Base-by-base conservation (phyloP, 2,329 filamentous ascomycete species). In the Penicillium oxalicum region DNA sequence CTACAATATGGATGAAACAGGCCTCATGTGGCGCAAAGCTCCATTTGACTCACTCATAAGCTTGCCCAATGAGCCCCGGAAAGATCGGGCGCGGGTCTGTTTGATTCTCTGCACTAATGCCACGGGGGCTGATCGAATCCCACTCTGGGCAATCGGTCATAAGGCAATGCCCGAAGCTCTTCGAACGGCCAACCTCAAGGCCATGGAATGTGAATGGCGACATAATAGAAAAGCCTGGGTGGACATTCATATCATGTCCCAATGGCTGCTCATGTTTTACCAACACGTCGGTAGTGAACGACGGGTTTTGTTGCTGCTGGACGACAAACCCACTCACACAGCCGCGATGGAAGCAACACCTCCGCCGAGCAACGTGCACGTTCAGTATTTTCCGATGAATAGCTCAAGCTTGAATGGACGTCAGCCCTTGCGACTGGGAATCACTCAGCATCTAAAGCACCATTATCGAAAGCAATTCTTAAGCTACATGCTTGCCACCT, bases 141-240 rank as follows among this genome's bases (percentile, higher is more conserved):
- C 55, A 28, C 45, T 60, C 11, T 57, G 53, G 45, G 47, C 57
- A 29, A 57, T 63, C 38, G 56, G 57, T 7, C 54, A 50, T 40
- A 48, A 53, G n/a, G 40, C 53, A 18, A 56, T 37, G n/a, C 61
- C 61, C 4, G 40, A 46, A 9, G 49, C 58, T 9, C 55, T 64
- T 32, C 25, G 52, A n/a, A 42, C 48, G 6, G 51, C 59, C 11
- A 64, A 63, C 45, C 47, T 57, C 4, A 44, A 56, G 26, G 57
- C 61, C 27, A 48, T 63, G 8, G 53, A 48, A 12, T 54, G 56
- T 29, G 46, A 53, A 18, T 64, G 61, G 54, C 53, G 57, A 18
- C 52, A 55, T 40, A 61, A 61, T 48, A 50, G 51, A n/a, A 59
- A 61, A 37, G 56, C 54, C 13, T 61, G 53, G 47, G 47, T 62